Evolutionary conservation across 176 grass and related monocot genomes (phyloP).

Genomic region (Cenchrus purpureus): DNA sequence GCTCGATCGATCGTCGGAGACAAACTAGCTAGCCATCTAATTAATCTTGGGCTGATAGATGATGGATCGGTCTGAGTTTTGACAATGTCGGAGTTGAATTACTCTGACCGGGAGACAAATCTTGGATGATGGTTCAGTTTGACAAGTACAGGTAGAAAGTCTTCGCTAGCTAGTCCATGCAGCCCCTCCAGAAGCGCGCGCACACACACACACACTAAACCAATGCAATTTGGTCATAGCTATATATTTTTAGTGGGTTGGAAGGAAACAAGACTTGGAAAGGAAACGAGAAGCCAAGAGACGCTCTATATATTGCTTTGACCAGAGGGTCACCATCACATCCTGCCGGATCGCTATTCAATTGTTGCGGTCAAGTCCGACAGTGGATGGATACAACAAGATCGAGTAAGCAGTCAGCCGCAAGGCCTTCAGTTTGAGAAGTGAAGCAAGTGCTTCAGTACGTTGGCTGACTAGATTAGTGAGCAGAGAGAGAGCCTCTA

Average conservation of each 20-base stretch:
- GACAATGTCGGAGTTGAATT: slow-evolving; percentile 6
- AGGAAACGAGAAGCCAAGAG: slow-evolving; percentile 10
- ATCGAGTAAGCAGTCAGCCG: neutral
- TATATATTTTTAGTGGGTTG: slow-evolving; percentile 36
- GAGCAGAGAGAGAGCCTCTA: neutral
- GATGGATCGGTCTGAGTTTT: slow-evolving; percentile 16
- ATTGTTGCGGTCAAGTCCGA: slow-evolving; percentile 45
- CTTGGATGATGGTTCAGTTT: slow-evolving; percentile 28
- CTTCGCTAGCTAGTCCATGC: neutral
- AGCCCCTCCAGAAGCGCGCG: neutral
- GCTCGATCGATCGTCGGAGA: neutral
- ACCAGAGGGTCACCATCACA: slow-evolving; percentile 34
- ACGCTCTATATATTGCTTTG: slow-evolving; percentile 26
- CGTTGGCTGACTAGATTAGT: neutral
- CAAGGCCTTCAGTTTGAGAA: neutral
- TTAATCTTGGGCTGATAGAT: neutral
- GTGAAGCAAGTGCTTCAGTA: neutral
- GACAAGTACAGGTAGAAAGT: neutral
- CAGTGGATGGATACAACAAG: slow-evolving; percentile 22
- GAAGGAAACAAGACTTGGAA: slow-evolving; percentile 20
- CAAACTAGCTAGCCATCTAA: neutral
- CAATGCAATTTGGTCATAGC: neutral
- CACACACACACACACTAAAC: neutral
- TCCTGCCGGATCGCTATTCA: neutral
- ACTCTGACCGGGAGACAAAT: slow-evolving; percentile 30